phyloP scores from a whole-genome alignment of 2,329 filamentous ascomycete species.

The Diaporthe batatas region DNA sequence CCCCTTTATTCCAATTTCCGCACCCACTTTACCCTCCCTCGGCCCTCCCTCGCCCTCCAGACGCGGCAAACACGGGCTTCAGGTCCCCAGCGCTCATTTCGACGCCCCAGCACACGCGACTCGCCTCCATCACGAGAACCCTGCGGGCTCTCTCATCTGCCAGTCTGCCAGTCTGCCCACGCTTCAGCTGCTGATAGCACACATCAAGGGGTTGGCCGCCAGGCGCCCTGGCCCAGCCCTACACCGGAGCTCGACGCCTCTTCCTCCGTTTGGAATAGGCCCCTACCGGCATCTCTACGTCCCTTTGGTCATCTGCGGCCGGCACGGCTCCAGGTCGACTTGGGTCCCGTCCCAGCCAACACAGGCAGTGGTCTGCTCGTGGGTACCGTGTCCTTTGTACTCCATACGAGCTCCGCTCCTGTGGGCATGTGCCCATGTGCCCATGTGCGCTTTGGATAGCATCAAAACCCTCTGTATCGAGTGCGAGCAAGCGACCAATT shows the following conservation, averaged over 20 bases:
- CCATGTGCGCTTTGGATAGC: constrained; percentile 1
- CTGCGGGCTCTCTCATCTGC: constrained; percentile 32
- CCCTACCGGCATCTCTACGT: not conserved
- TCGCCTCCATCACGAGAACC: constrained; percentile 29
- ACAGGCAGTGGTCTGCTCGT: not conserved
- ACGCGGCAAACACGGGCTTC: constrained; percentile 16
- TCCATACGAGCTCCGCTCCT: not conserved
- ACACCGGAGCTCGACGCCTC: constrained; percentile 22
- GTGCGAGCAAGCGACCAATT: not conserved
- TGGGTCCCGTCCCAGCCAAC: not conserved
- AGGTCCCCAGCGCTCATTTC: constrained; percentile 28
- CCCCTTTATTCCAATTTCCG: constrained; percentile 36
- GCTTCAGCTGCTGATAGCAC: constrained; percentile 10
- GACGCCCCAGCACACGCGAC: constrained; percentile 34
- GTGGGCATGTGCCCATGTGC: not conserved
- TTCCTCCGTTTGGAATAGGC: constrained; percentile 27
- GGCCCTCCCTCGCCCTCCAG: constrained; percentile 14
- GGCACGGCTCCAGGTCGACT: not conserved
- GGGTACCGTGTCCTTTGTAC: not conserved
- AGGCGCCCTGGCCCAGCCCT: not conserved
- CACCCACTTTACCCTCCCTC: constrained; percentile 9
- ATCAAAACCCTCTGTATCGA: not conserved
- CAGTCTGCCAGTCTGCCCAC: not conserved
- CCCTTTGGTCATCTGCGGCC: constrained; percentile 10
- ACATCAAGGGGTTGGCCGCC: constrained; percentile 24